Conservation (phyloP, 441 rosid genomes). For the Brassica hybrid region DNA sequence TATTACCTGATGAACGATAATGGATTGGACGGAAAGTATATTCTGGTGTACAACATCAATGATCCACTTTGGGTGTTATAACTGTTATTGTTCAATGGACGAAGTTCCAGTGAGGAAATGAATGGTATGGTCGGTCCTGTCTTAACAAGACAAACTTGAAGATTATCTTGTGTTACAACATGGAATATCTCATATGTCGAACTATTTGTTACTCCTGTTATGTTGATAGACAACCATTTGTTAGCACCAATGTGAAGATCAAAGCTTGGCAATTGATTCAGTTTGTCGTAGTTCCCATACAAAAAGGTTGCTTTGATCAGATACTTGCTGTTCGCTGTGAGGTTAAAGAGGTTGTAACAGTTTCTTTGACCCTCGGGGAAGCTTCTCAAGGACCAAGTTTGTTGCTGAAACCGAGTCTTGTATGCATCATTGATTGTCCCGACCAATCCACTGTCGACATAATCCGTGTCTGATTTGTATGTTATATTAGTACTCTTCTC, state of each 20-base stretch:
- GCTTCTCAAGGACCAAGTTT: conserved; percentile 35
- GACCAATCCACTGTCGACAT: conserved; percentile 37
- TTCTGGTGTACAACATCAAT: conserved; percentile 10
- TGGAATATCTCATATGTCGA: conserved; percentile 43
- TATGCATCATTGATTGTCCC: conserved; percentile 30
- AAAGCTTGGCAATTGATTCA: conserved; percentile 36
- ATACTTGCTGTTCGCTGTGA: conserved; percentile 23
- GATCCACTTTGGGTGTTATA: conserved; percentile 47
- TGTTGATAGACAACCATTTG: conserved; percentile 44
- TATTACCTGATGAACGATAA: conserved; percentile 34
- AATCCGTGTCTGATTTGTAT: conserved; percentile 46
- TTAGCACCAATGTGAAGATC: conserved; percentile 50
- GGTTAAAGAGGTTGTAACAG: conserved; percentile 48
- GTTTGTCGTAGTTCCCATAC: conserved; percentile 52
- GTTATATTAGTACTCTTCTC: conserved; percentile 38
- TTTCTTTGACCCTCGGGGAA: conserved; percentile 53
- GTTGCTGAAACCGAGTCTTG: conserved; percentile 18
- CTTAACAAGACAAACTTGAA: conserved; percentile 50
- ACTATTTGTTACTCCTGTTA: background rate
- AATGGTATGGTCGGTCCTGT: conserved; percentile 45
- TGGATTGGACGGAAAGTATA: conserved; percentile 32
- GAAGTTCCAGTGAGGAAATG: conserved; percentile 56
- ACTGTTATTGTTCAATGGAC: conserved; percentile 37
- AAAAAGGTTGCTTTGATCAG: conserved; percentile 44
- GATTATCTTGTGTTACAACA: conserved; percentile 12